These are phyloP conservation scores for Linum usitatissimum DNA, from an alignment of 345 rosid species.

Conservation along the genomic window DNA sequence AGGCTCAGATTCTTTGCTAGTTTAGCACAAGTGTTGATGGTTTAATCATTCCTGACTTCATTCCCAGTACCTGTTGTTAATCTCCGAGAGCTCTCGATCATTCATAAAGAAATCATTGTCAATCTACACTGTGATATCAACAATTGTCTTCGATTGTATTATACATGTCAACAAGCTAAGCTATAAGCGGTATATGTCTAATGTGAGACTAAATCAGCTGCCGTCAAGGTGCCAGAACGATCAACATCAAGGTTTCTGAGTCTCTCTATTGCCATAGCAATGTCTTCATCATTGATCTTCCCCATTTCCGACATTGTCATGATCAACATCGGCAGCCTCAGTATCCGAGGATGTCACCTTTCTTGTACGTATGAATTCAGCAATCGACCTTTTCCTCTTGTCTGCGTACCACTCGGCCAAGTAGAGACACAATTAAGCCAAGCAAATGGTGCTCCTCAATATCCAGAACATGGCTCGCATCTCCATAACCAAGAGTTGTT, in stretches of 20 bases:
- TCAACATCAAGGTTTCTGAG: conserved; percentile 35
- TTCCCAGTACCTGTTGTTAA: too few species aligned
- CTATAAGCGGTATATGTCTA: too few species aligned
- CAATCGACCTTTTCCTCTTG: conserved; percentile 22
- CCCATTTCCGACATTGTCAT: conserved; percentile 39
- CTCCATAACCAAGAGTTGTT: conserved; percentile 52
- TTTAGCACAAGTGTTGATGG: too few species aligned
- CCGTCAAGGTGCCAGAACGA: conserved; percentile 38
- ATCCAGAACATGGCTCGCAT: conserved; percentile 52
- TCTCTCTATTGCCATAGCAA: conserved; percentile 27
- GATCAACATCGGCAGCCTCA: conserved; percentile 40
- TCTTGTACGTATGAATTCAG: conserved; percentile 25
- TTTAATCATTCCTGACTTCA: too few species aligned
- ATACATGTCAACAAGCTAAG: too few species aligned
- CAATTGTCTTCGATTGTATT: too few species aligned
- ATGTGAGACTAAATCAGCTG: conserved; percentile 17
- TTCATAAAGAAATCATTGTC: too few species aligned
- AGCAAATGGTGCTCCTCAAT: conserved; percentile 35
- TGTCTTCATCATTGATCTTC: conserved; percentile 34
- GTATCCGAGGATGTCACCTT: conserved; percentile 26
- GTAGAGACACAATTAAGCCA: conserved; percentile 45
- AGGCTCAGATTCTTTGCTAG: too few species aligned
- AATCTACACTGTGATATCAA: too few species aligned
- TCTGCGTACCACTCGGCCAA: conserved; percentile 35
- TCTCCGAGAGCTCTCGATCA: too few species aligned